Conservation (phyloP, 2,329 filamentous ascomycete species). For the Alternaria panax region DNA sequence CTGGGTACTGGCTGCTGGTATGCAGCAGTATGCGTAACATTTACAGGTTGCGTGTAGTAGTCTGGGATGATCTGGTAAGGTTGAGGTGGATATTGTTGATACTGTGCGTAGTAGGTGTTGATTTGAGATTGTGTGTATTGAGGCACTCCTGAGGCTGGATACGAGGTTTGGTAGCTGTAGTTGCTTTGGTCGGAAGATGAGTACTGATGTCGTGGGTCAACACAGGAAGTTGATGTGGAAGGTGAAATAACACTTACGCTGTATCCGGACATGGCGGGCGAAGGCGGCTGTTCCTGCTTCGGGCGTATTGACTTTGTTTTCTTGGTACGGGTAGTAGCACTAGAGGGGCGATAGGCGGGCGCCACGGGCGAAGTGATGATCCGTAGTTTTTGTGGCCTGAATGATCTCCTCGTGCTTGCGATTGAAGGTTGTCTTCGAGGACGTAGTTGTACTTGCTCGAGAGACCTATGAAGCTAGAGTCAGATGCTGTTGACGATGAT, state of each 20-base stretch:
- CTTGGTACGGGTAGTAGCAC: conserved; percentile 14
- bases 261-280: conserved; percentile 37
- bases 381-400: conserved; percentile 17
- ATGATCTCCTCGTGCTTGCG: conserved; percentile 7
- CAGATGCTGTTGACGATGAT: background rate
- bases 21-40: conserved; percentile 8
- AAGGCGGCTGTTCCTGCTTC: conserved; percentile 27
- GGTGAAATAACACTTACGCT: conserved; percentile 18
- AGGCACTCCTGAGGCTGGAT: conserved; percentile 24
- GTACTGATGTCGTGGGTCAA: conserved; percentile 23
- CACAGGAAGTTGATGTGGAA: background rate
- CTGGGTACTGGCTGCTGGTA: conserved; percentile 20
- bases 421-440: background rate
- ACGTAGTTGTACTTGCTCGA: conserved; percentile 12
- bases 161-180: conserved; percentile 27
- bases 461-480: conserved; percentile 14
- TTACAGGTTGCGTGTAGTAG: conserved; percentile 27
- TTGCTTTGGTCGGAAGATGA: conserved; percentile 27
- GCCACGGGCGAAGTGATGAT: conserved; percentile 16
- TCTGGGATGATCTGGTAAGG: conserved; percentile 38
- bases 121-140: conserved; percentile 46
- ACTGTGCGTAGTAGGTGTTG: conserved; percentile 40
- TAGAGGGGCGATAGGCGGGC: conserved; percentile 25
- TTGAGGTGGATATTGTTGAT: conserved; percentile 40
- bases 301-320: conserved; percentile 19